These are phyloP conservation scores for Cryptosporidium canis DNA, from an alignment of 169 alveolate genomes.

Conservation along the genomic window DNA sequence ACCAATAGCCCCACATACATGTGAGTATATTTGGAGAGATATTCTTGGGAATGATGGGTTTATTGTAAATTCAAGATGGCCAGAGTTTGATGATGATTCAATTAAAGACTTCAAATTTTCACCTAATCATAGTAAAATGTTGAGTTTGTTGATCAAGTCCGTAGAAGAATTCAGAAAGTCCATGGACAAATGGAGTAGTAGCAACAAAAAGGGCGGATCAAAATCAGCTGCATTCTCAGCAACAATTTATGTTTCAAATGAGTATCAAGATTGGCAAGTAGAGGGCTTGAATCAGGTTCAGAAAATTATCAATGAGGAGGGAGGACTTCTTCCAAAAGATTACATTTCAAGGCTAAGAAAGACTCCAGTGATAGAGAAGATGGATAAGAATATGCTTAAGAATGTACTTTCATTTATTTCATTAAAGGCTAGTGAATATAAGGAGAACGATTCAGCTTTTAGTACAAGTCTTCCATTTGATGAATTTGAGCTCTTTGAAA, in stretches of 20 bases:
- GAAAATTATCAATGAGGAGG: conserved; percentile 24
- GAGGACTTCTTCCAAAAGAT: conserved; percentile 59
- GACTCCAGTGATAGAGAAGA: conserved; percentile 42
- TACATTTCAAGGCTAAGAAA: conserved; percentile 27
- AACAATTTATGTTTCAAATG: conserved; percentile 43
- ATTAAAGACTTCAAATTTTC: background rate
- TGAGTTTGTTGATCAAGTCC: conserved; percentile 33
- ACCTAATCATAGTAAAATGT: conserved; percentile 24
- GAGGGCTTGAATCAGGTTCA: conserved; percentile 56
- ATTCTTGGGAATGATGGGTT: conserved; percentile 80
- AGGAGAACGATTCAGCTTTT: conserved; percentile 42
- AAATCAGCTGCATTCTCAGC: background rate
- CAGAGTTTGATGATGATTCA: conserved; percentile 73
- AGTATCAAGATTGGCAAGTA: conserved; percentile 61
- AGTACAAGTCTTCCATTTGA: conserved; percentile 28
- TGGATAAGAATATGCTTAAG: conserved; percentile 55
- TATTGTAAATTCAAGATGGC: conserved; percentile 85
- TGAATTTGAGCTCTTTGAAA: conserved; percentile 35
- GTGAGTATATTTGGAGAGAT: conserved; percentile 90
- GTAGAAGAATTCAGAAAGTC: conserved; percentile 59
- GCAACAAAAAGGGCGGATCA: conserved; percentile 2
- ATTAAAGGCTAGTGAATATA: conserved; percentile 43
- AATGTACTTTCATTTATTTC: conserved; percentile 54
- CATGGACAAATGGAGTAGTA: conserved; percentile 54
- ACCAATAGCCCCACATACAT: conserved; percentile 91